Percentiles rank a stretch among this genome's conserved stretches.
Conservation (phyloP, 495 filamentous ascomycete genomes). For the Lepraria neglecta region DNA sequence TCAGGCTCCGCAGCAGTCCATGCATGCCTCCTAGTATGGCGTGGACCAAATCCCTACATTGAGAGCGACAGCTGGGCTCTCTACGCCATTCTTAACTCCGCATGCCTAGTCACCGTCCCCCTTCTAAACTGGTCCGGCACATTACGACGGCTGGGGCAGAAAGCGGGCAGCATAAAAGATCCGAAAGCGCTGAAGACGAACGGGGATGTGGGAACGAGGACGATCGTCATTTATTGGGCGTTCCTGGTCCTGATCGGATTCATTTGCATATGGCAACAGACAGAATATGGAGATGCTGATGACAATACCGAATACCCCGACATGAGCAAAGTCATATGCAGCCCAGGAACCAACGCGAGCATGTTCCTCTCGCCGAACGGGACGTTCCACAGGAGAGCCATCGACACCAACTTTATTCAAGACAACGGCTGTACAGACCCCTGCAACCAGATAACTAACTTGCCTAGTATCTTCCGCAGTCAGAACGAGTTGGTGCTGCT, state of each 20-base stretch:
- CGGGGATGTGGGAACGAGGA: constrained; percentile 12
- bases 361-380: constrained; percentile 6
- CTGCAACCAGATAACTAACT: constrained; percentile 12
- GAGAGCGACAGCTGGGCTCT: constrained; percentile 19
- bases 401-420: constrained; percentile 16
- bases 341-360: constrained; percentile 15
- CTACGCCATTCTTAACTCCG: constrained; percentile 18
- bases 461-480: constrained; percentile 12
- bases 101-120: constrained; percentile 19
- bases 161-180: constrained; percentile 13
- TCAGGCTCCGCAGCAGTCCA: constrained; percentile 22
- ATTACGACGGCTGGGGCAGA: constrained; percentile 16
- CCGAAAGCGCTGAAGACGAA: constrained; percentile 13
- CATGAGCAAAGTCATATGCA: constrained; percentile 19
- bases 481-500: constrained; percentile 12
- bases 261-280: constrained; percentile 11
- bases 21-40: constrained; percentile 20
- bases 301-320: constrained; percentile 35
- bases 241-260: constrained; percentile 19
- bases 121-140: constrained; percentile 22
- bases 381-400: constrained; percentile 14
- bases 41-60: constrained; percentile 12
- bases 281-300: constrained; percentile 47
- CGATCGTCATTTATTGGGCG: constrained; percentile 17
- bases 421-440: constrained; percentile 19